These are phyloP conservation scores for Monosporascus ibericus DNA, from an alignment of 2,329 filamentous ascomycete species.

Conservation along the genomic window DNA sequence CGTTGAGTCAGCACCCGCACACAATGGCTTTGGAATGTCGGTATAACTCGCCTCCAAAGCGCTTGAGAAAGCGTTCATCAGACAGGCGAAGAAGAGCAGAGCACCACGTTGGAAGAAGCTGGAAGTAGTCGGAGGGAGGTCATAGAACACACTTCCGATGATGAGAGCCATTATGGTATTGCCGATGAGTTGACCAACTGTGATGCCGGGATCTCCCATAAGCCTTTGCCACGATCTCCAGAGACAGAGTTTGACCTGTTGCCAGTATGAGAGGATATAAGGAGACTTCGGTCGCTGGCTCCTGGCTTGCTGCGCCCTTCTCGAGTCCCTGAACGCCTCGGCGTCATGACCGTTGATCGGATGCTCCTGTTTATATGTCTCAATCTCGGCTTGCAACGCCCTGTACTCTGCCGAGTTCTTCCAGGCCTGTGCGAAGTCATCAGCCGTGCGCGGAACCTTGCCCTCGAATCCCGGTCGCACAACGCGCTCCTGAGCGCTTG, in stretches of 20 bases:
- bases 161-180: slow-evolving; percentile 75
- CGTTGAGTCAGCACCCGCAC: slow-evolving; percentile 7
- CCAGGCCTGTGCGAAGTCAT: slow-evolving; percentile 56
- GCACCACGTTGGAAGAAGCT: slow-evolving; percentile 77
- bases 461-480: slow-evolving; percentile 50
- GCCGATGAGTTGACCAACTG: slow-evolving; percentile 60
- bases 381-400: slow-evolving; percentile 48
- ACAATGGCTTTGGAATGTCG: slow-evolving; percentile 10
- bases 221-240: slow-evolving; percentile 76
- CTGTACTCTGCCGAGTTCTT: slow-evolving; percentile 46
- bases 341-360: slow-evolving; percentile 52
- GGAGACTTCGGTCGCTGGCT: slow-evolving; percentile 63
- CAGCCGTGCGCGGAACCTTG: slow-evolving; percentile 51
- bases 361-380: slow-evolving; percentile 47
- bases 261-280: slow-evolving; percentile 70
- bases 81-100: slow-evolving; percentile 79
- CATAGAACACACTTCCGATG: slow-evolving; percentile 75
- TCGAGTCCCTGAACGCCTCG: slow-evolving; percentile 49
- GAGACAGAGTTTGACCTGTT: slow-evolving; percentile 75
- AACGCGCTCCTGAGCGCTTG: slow-evolving; percentile 50
- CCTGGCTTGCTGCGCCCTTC: slow-evolving; percentile 49
- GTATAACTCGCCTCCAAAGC: slow-evolving; percentile 57
- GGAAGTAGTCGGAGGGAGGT: slow-evolving; percentile 55
- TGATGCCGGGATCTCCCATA: slow-evolving; percentile 69
- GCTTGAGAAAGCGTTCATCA: slow-evolving; percentile 79